Base-by-base conservation (phyloP, 2,329 filamentous ascomycete species). In the Tolypocladium paradoxum region DNA sequence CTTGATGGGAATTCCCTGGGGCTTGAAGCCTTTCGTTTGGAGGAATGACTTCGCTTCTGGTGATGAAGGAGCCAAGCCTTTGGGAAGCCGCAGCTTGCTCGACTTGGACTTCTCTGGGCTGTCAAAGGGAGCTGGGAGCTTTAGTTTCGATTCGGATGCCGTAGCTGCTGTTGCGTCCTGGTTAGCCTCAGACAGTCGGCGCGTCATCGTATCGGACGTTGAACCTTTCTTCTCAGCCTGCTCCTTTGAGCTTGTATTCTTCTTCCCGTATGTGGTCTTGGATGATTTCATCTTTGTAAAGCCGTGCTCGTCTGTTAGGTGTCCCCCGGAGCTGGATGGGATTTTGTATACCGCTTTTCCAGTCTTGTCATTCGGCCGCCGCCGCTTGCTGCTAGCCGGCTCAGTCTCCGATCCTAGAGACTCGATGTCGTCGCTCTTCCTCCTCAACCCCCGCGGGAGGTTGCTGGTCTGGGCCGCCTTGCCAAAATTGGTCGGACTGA, bases 401-500 rank as follows among this genome's bases (percentile, higher is more conserved):
- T 3, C 4, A 7, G 22, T 29, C 22, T 18, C 7, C 11, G 24
- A 16, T 29, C 9, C 24, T 3, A 22, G 14, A n/a, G 40, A 29
- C 16, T 45, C 40, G 8, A 18, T 18, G 14, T n/a, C 22, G 22
- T 53, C 48, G 31, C 51, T 53, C 27, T 52, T 45, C 16, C 48
- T 54, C 38, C 50, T 56, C 14, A 27, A 37, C 34, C 36, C 31
- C 20, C 38, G 54, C 38, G 50, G 53, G 33, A 38, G 22, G 18
- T 49, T 56, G 6, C 36, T 48, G 36, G 51, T 18, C 27, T n/a
- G 22, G 33, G 43, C 35, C n/a, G 53, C 29, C 22, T 47, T 34
- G 2, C 45, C 27, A 45, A 74, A 75, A 14, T 34, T 54, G n/a
- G 68, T 71, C 9, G 56, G 57, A 37, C 57, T 63, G 29, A 75